A percentile compares a stretch with the other conserved stretches of the same genome.
Conservation (phyloP, 2,329 filamentous ascomycete species). For the Calycina herbarum region DNA sequence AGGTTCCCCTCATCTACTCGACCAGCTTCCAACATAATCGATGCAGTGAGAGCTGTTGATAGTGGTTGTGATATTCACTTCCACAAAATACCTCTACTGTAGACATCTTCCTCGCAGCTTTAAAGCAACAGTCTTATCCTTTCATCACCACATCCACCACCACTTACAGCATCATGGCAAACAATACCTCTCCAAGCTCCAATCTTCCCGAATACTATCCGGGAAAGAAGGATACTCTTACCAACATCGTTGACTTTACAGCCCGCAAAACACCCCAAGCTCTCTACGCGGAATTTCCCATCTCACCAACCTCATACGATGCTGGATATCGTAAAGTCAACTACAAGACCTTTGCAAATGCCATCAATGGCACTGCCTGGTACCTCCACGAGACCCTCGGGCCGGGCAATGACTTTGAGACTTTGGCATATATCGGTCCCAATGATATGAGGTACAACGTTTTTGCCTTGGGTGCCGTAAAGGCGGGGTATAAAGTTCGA, state of each 20-base stretch:
- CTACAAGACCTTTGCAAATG: slow-evolving; percentile 25
- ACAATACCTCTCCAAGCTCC: not conserved
- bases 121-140: not conserved
- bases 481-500: slow-evolving; percentile 16
- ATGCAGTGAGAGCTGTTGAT: not conserved
- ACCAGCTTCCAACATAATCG: not conserved
- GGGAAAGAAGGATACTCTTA: not conserved
- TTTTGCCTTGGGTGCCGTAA: slow-evolving; percentile 13
- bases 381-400: slow-evolving; percentile 21
- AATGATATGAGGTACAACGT: slow-evolving; percentile 15
- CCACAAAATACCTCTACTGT: too few relatives aligned
- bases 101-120: not conserved
- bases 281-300: slow-evolving; percentile 20
- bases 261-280: slow-evolving; percentile 14
- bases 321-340: slow-evolving; percentile 22
- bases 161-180: not conserved
- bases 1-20: not conserved
- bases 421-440: slow-evolving; percentile 46
- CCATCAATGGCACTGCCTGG: slow-evolving; percentile 29
- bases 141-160: not conserved
- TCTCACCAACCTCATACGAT: slow-evolving; percentile 18
- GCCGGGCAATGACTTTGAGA: slow-evolving; percentile 36
- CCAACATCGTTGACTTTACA: slow-evolving; percentile 9
- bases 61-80: not conserved
- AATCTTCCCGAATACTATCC: not conserved